Percentiles rank a stretch among this genome's conserved stretches.
These are phyloP conservation scores for Leccinum solheimii DNA, from an alignment of 1,284 basidiomycete species.

Conservation along the genomic window DNA sequence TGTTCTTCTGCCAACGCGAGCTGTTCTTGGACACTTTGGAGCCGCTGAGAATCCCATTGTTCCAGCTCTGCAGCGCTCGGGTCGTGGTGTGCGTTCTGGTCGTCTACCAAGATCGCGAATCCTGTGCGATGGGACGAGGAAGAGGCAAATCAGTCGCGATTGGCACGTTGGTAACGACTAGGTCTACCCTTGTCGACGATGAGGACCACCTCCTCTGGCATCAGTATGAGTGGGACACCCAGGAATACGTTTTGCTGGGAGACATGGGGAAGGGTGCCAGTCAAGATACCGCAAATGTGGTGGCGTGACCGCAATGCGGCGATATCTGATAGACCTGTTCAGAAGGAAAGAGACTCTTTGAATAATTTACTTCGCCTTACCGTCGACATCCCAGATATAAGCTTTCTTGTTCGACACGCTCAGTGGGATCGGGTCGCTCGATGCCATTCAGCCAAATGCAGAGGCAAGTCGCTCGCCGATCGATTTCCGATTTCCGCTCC, in stretches of 20 bases:
- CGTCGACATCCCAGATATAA: slow-evolving; percentile 78
- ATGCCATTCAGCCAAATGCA: slow-evolving; percentile 13
- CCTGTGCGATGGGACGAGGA: slow-evolving; percentile 44
- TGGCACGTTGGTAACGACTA: slow-evolving; percentile 15
- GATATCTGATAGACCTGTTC: slow-evolving; percentile 57
- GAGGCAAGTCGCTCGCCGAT: background rate
- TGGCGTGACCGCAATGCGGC: slow-evolving; percentile 75
- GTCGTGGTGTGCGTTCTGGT: slow-evolving; percentile 60
- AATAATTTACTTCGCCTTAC: slow-evolving; percentile 38
- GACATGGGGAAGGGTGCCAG: slow-evolving; percentile 91
- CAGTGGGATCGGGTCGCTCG: slow-evolving; percentile 40
- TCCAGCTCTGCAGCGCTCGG: slow-evolving; percentile 55
- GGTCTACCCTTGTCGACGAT: slow-evolving; percentile 74
- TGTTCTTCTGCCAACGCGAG: slow-evolving; percentile 47
- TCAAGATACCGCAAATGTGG: slow-evolving; percentile 81
- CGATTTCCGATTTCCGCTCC: slow-evolving; percentile 20
- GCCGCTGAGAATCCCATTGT: slow-evolving; percentile 55
- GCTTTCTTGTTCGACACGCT: slow-evolving; percentile 70
- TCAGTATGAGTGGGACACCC: slow-evolving; percentile 83
- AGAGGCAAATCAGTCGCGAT: slow-evolving; percentile 4
- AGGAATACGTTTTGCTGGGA: slow-evolving; percentile 97
- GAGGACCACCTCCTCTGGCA: slow-evolving; percentile 91
- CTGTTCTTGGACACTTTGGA: slow-evolving; percentile 48
- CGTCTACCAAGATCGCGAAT: slow-evolving; percentile 77
- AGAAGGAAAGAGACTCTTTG: background rate